These are phyloP conservation scores for Angomonas deanei DNA, from an alignment of 208 protist genomes.

Conservation along the genomic window DNA sequence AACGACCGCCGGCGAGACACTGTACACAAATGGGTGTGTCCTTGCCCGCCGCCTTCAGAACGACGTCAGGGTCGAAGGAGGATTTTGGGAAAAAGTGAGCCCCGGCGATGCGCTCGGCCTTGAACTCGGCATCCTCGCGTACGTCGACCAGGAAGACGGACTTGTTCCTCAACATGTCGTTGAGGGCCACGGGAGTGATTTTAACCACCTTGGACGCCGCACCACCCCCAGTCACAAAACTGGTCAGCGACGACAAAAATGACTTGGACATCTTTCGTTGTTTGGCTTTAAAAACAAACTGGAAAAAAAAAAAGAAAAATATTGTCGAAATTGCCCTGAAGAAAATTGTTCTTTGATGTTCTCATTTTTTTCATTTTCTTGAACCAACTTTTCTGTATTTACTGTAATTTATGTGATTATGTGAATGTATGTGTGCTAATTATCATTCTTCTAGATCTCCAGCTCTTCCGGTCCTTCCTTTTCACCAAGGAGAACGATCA, in stretches of 20 bases:
- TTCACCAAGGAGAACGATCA: constrained; percentile 49
- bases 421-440: not conserved
- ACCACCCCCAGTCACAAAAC: too few species aligned
- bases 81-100: constrained; percentile 26
- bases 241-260: too few species aligned
- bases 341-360: not conserved
- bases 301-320: not conserved
- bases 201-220: not conserved
- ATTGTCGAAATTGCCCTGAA: not conserved
- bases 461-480: not conserved
- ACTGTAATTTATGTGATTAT: not conserved
- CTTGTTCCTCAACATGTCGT: constrained; percentile 15
- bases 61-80: constrained; percentile 14
- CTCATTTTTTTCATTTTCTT: not conserved
- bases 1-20: constrained; percentile 36
- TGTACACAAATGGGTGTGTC: constrained; percentile 20
- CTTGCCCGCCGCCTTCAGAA: constrained; percentile 22
- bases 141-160: constrained; percentile 36
- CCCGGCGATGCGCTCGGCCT: constrained; percentile 30
- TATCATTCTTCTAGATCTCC: not conserved
- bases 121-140: constrained; percentile 30
- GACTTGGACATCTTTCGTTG: too few species aligned
- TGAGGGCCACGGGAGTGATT: not conserved
- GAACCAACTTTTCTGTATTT: not conserved
- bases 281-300: not conserved